Percentiles rank a stretch among this genome's conserved stretches.
Evolutionary conservation across 805 yeast species (phyloP).

Genomic region (Sugiyamaella qingdaonensis): DNA sequence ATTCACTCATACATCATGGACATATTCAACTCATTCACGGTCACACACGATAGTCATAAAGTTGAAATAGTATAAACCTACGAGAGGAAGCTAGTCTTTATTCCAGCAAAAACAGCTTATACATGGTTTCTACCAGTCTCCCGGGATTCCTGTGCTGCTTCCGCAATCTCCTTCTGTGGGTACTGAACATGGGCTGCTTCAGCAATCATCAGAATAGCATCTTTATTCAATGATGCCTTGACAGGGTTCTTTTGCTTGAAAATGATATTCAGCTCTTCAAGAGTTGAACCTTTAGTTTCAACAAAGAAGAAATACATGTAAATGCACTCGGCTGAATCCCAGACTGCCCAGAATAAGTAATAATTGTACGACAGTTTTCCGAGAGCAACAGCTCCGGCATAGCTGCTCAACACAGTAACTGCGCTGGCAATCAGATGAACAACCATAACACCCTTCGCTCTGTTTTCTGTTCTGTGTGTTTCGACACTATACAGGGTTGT

Average conservation of each 20-base stretch:
- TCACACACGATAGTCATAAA: too few species aligned
- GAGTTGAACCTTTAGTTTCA: constrained; percentile 21
- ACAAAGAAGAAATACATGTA: constrained; percentile 34
- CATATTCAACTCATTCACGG: too few species aligned
- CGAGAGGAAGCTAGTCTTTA: too few species aligned
- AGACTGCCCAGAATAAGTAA: constrained; percentile 31
- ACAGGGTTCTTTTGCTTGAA: constrained; percentile 10
- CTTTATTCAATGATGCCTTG: constrained; percentile 3
- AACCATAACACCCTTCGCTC: constrained; percentile 26
- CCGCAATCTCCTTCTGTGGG: too few species aligned
- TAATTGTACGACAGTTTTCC: constrained; percentile 30
- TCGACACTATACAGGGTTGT: constrained; percentile 31
- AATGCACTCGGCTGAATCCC: constrained; percentile 27
- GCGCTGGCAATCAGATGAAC: constrained; percentile 6
- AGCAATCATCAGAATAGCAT: not conserved
- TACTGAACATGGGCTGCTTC: too few species aligned
- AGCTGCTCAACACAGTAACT: constrained; percentile 21
- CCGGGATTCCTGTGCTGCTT: too few species aligned
- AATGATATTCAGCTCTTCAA: constrained; percentile 15
- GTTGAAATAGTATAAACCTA: too few species aligned
- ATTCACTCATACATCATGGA: too few species aligned
- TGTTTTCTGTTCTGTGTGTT: constrained; percentile 26
- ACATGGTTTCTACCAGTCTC: too few species aligned
- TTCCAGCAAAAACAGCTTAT: too few species aligned
- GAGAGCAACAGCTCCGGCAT: constrained; percentile 28